Evolutionary conservation across 495 filamentous ascomycete species (phyloP).

Genomic region (Penicillium ochrochloron): DNA sequence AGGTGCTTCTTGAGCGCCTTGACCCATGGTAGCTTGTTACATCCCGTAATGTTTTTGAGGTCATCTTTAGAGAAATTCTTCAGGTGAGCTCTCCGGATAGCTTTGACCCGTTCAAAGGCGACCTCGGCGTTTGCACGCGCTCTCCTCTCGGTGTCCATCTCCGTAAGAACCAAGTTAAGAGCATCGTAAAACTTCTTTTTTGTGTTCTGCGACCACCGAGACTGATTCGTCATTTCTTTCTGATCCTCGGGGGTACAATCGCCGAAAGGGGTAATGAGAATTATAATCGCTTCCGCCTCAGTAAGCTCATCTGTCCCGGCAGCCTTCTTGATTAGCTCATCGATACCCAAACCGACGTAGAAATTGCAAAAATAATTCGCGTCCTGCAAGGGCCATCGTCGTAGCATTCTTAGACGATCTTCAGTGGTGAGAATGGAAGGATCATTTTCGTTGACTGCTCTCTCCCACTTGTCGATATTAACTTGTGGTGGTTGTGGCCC

Average conservation of each 20-base stretch:
- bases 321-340: not conserved
- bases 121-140: not conserved
- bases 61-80: not conserved
- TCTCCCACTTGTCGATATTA: slow-evolving; percentile 1
- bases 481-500: not conserved
- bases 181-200: not conserved
- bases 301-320: not conserved
- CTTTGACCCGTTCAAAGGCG: slow-evolving; percentile 1
- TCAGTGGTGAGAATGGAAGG: not conserved
- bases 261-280: not conserved
- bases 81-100: not conserved
- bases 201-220: not conserved
- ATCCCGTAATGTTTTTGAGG: not conserved
- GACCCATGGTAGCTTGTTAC: not conserved
- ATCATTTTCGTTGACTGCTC: not conserved
- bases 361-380: not conserved
- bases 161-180: not conserved
- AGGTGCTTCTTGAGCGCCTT: not conserved
- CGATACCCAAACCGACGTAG: not conserved
- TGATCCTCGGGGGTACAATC: not conserved
- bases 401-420: not conserved
- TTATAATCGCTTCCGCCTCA: not conserved
- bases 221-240: not conserved
- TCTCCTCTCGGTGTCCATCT: not conserved
- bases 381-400: not conserved